Percentiles rank a stretch among this genome's conserved stretches.
Evolutionary conservation across 2,329 filamentous ascomycete species (phyloP).

Genomic region (Clonostachys sp.): DNA sequence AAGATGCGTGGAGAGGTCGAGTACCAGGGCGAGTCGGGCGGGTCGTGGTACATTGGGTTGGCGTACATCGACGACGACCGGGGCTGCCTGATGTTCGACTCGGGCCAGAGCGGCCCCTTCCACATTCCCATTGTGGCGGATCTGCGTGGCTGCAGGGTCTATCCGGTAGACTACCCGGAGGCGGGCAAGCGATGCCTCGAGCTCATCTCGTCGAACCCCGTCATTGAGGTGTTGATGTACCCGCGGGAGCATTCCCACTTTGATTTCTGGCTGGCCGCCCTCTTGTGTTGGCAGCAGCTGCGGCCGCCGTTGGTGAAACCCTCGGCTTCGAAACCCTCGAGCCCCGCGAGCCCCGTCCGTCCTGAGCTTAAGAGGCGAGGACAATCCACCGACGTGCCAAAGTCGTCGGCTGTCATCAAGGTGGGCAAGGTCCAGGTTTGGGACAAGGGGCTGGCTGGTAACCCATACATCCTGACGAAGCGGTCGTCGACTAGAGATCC

Average conservation of each 20-base stretch:
- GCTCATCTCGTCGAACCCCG: constrained; percentile 45
- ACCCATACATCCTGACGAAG: constrained; percentile 51
- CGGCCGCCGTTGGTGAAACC: constrained; percentile 54
- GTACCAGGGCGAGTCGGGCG: constrained; percentile 58
- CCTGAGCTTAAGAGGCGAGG: constrained; percentile 37
- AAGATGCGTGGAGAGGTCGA: constrained; percentile 76
- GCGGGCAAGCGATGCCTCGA: constrained; percentile 45
- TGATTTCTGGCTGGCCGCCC: constrained; percentile 74
- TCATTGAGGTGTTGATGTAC: constrained; percentile 59
- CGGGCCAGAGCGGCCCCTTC: constrained; percentile 60
- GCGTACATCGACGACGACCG: constrained; percentile 75
- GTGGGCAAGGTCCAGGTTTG: constrained; percentile 87
- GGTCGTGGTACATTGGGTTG: constrained; percentile 65
- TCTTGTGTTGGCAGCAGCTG: constrained; percentile 78
- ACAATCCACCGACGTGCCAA: constrained; percentile 21
- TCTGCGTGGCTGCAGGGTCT: constrained; percentile 68
- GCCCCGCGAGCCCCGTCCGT: constrained; percentile 25
- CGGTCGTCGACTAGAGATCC: constrained; percentile 54
- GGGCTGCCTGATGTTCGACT: constrained; percentile 71
- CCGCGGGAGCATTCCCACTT: constrained; percentile 62
- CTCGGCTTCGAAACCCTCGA: constrained; percentile 30
- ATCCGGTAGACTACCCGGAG: constrained; percentile 44
- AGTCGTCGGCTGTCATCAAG: constrained; percentile 75
- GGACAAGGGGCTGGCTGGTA: constrained; percentile 67
- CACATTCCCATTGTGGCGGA: constrained; percentile 67